Percentiles rank a stretch among this genome's conserved stretches.
These are phyloP conservation scores for Botrytis squamosa DNA, from an alignment of 2,329 filamentous ascomycete genomes.

Conservation along the genomic window DNA sequence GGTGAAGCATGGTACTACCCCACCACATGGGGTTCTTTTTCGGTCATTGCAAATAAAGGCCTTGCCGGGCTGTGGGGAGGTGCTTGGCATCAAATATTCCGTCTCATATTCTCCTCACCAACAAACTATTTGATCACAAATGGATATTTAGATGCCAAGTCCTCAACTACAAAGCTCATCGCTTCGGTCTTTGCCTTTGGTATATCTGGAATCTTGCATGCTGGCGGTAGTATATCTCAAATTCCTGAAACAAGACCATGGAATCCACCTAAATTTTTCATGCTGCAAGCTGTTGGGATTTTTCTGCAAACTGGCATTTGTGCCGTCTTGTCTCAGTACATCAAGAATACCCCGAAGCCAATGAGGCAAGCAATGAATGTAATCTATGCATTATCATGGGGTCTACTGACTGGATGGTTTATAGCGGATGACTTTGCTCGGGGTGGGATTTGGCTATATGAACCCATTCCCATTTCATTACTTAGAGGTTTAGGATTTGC, in stretches of 20 bases:
- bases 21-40: slow-evolving; percentile 54
- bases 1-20: slow-evolving; percentile 62
- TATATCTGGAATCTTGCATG: slow-evolving; percentile 69
- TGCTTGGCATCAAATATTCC: slow-evolving; percentile 92
- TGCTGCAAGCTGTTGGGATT: slow-evolving; percentile 66
- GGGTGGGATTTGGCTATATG: slow-evolving; percentile 74
- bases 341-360: slow-evolving; percentile 45
- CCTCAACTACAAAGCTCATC: slow-evolving; percentile 39
- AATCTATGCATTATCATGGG: slow-evolving; percentile 62
- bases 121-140: slow-evolving; percentile 47
- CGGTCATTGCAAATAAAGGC: slow-evolving; percentile 62
- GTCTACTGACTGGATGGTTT: slow-evolving; percentile 61
- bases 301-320: slow-evolving; percentile 53
- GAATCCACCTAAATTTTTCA: slow-evolving; percentile 66
- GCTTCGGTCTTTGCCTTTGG: slow-evolving; percentile 56
- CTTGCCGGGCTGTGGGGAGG: slow-evolving; percentile 79
- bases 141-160: slow-evolving; percentile 43
- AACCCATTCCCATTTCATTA: slow-evolving; percentile 75
- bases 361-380: slow-evolving; percentile 58
- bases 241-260: slow-evolving; percentile 54
- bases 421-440: slow-evolving; percentile 76
- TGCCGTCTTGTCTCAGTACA: slow-evolving; percentile 37
- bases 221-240: slow-evolving; percentile 65
- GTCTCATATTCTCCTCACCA: slow-evolving; percentile 66
- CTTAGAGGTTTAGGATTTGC: slow-evolving; percentile 67